Evolutionary conservation across 164 flowering plant genomes (phyloP), one percentile per base, ranked within the genome.

Genomic region (Warburgia ugandensis): DNA sequence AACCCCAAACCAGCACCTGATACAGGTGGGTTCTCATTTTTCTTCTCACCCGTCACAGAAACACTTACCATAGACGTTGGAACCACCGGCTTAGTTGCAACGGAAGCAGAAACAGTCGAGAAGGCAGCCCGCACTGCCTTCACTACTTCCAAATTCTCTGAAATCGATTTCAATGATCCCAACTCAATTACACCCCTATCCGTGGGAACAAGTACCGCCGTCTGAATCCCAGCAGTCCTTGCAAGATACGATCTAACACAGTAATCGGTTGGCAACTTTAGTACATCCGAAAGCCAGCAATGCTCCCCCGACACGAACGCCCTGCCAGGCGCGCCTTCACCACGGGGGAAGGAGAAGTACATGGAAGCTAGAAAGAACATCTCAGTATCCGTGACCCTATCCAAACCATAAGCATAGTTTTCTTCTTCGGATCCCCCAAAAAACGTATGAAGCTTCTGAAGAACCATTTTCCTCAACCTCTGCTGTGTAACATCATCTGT

Each of bases 301-400:
- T 79, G 87, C 60, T 72, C 77, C 48, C 88, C 78, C 0, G 83
- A 78, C 10, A 66, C 77, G 46, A 76, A 76, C 61, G 80, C 83
- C 63, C 63, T 79, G 1, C 97, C 99, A 0, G 96, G 99, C 1
- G 85, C 97, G 0, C 96, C 99, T 64, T 84, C 75, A 7, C 96
- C 94, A 4, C 64, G 50, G 9, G 90, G 96, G 25, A 94, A 94
- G 0, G 83, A 81, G 62, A 94, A 94, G 45, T 94, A 94, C 99
- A 94, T 94, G 3, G 99, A 94, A 0, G 81, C 83, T 0, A 94
- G 78, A 44, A 84, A 94, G 69, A 94, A 84, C 87, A 94, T 80
- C 76, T 94, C 99, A 0, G 81, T 89, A 43, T 84, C 96, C 0
- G 97, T 86, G 28, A 86, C 88, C 58, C 76, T 68, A 60, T 86